Evolutionary conservation across 1,284 basidiomycete genomes (phyloP).

Genomic region (Marasmius sp.): DNA sequence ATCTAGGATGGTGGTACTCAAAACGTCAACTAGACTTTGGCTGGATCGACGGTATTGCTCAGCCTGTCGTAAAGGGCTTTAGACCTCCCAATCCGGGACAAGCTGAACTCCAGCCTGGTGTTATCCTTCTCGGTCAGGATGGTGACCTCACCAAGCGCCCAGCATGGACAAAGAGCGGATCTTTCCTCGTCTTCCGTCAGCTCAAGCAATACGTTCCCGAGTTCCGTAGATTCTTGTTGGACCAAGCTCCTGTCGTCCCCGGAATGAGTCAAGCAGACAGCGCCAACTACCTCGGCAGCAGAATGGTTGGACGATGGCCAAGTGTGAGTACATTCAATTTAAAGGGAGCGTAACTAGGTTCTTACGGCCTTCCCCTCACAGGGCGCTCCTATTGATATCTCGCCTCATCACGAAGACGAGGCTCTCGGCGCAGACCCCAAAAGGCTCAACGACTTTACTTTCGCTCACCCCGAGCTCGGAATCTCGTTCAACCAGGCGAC

Average conservation of each 20-base stretch:
- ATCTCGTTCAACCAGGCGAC: neutral
- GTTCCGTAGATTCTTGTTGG: conserved; percentile 25
- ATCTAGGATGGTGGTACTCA: neutral
- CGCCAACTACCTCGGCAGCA: conserved; percentile 25
- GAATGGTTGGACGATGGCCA: conserved; percentile 33
- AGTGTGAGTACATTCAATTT: conserved; percentile 16
- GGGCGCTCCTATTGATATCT: conserved; percentile 35
- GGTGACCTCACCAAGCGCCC: conserved; percentile 24
- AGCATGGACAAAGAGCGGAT: conserved; percentile 29
- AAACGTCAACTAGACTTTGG: conserved; percentile 28
- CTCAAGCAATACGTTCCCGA: conserved; percentile 30
- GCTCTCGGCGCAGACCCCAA: conserved; percentile 28
- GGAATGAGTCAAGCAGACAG: conserved; percentile 20
- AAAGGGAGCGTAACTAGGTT: no score
- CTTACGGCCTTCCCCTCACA: neutral
- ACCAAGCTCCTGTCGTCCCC: conserved; percentile 20
- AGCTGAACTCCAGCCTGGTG: conserved; percentile 28
- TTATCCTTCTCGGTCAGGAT: conserved; percentile 32
- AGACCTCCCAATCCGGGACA: conserved; percentile 31
- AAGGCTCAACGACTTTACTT: conserved; percentile 39
- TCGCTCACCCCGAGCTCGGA: conserved; percentile 17
- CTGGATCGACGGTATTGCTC: conserved; percentile 41
- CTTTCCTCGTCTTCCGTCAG: conserved; percentile 32
- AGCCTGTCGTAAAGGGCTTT: conserved; percentile 36
- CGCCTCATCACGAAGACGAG: conserved; percentile 32